phyloP scores from a whole-genome alignment of 306 rosid species.

The Albizia julibrissin region DNA sequence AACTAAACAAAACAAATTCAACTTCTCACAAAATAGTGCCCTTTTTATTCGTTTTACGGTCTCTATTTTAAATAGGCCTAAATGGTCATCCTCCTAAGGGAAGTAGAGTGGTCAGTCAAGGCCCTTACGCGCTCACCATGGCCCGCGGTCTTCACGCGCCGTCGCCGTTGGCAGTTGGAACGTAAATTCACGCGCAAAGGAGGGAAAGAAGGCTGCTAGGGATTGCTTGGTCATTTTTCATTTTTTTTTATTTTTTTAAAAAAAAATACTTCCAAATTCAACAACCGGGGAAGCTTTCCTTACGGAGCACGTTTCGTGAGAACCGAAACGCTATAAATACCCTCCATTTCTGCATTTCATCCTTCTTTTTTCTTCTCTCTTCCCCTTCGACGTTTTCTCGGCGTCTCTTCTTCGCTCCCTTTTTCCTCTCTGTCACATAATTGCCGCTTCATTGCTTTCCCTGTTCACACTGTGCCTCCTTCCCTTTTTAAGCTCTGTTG shows the following conservation, averaged over 20 bases:
- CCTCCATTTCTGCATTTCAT: not conserved
- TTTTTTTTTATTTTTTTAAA: not conserved
- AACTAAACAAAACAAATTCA: too few species aligned
- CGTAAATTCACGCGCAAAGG: not conserved
- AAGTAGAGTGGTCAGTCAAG: not conserved
- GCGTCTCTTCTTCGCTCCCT: not conserved
- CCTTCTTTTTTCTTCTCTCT: slow-evolving; percentile 15
- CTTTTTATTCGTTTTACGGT: too few species aligned
- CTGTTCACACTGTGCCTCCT: slow-evolving; percentile 10
- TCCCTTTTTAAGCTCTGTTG: not conserved
- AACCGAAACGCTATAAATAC: slow-evolving; percentile 56
- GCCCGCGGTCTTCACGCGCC: not conserved
- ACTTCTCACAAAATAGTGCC: too few species aligned
- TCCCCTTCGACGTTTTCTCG: not conserved
- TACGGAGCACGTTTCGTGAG: slow-evolving; percentile 37
- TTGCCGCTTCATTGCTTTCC: slow-evolving; percentile 22
- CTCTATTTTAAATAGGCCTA: not conserved
- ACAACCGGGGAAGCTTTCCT: slow-evolving; percentile 45
- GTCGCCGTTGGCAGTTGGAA: not conserved
- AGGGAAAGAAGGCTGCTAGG: not conserved
- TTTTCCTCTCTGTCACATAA: slow-evolving; percentile 20
- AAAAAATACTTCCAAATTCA: slow-evolving; percentile 42
- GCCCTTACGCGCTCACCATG: not conserved
- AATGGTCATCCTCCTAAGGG: not conserved
- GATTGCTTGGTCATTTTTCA: not conserved